Evolutionary conservation across 2,329 filamentous ascomycete species (phyloP).

Genomic region (Xylariaceae sp.): DNA sequence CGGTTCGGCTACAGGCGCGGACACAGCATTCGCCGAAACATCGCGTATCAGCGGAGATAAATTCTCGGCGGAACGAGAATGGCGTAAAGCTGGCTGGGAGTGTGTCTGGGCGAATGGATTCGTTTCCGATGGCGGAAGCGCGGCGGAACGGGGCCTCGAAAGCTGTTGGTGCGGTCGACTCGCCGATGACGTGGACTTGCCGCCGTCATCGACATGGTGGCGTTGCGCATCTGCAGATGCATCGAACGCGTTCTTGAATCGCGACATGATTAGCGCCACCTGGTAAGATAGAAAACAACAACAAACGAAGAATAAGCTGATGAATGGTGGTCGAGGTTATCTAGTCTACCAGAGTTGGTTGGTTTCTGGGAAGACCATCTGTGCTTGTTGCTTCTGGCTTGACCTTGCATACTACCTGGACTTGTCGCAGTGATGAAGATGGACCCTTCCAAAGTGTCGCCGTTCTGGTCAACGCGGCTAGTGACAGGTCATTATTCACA

Average conservation of each 20-base stretch:
- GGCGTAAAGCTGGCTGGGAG: slow-evolving; percentile 6
- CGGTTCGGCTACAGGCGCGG: slow-evolving; percentile 8
- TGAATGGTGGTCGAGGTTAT: background rate
- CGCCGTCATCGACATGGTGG: background rate
- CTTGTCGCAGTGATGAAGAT: background rate
- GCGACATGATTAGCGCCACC: slow-evolving; percentile 27
- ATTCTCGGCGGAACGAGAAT: slow-evolving; percentile 13
- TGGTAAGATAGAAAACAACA: slow-evolving; percentile 17
- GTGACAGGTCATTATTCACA: background rate
- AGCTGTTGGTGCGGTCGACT: slow-evolving; percentile 8
- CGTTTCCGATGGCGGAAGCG: slow-evolving; percentile 1
- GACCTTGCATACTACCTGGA: slow-evolving; percentile 15
- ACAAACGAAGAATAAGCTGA: background rate
- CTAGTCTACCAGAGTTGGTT: background rate
- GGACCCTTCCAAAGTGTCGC: background rate
- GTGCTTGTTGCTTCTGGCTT: slow-evolving; percentile 7
- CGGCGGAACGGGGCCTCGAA: background rate
- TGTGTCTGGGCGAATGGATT: background rate
- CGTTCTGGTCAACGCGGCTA: background rate
- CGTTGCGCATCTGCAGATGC: slow-evolving; percentile 9
- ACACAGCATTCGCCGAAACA: slow-evolving; percentile 13
- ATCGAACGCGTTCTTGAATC: slow-evolving; percentile 25
- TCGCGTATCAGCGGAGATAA: slow-evolving; percentile 14
- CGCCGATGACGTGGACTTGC: slow-evolving; percentile 1
- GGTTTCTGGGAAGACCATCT: slow-evolving; percentile 3